A percentile compares a stretch with the other conserved stretches of the same genome.
Conservation (phyloP, 1,284 basidiomycete species). For the Sanghuangporus baumii region DNA sequence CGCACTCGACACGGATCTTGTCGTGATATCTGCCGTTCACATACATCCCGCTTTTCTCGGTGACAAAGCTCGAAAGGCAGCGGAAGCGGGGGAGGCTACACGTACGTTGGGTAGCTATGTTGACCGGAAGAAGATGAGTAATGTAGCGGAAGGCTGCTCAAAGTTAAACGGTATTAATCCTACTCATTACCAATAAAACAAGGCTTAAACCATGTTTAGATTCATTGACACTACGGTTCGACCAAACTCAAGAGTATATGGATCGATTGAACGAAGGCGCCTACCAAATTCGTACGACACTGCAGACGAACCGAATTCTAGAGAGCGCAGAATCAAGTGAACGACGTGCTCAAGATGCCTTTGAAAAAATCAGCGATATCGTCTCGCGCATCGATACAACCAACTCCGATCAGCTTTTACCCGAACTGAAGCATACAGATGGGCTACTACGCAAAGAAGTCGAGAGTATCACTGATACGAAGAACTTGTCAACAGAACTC, state of each 20-base stretch:
- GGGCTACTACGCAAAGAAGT: conserved; percentile 53
- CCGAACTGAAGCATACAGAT: conserved; percentile 64
- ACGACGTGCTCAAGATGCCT: conserved; percentile 50
- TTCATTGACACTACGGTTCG: conserved; percentile 50
- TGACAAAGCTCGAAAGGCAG: conserved; percentile 53
- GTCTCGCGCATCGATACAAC: conserved; percentile 45
- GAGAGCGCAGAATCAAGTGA: conserved; percentile 54
- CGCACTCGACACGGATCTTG: conserved; percentile 62
- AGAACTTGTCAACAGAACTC: conserved; percentile 77
- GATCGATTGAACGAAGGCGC: conserved; percentile 50
- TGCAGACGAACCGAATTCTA: conserved; percentile 40
- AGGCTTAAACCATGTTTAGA: conserved; percentile 32
- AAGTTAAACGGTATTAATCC: conserved; percentile 53
- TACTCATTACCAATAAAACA: not conserved
- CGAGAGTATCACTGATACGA: conserved; percentile 47
- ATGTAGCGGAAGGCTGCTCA: conserved; percentile 70
- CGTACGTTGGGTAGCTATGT: conserved; percentile 80
- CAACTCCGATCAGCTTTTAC: conserved; percentile 46
- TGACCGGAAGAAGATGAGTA: conserved; percentile 67
- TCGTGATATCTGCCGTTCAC: conserved; percentile 55
- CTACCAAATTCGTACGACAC: conserved; percentile 48
- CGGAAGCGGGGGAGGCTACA: conserved; percentile 59
- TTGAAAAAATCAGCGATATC: conserved; percentile 51
- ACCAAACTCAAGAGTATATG: conserved; percentile 50
- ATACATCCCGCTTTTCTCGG: conserved; percentile 74